These are phyloP conservation scores for Hippophae tibetana DNA, from an alignment of 306 rosid species.

Conservation along the genomic window DNA sequence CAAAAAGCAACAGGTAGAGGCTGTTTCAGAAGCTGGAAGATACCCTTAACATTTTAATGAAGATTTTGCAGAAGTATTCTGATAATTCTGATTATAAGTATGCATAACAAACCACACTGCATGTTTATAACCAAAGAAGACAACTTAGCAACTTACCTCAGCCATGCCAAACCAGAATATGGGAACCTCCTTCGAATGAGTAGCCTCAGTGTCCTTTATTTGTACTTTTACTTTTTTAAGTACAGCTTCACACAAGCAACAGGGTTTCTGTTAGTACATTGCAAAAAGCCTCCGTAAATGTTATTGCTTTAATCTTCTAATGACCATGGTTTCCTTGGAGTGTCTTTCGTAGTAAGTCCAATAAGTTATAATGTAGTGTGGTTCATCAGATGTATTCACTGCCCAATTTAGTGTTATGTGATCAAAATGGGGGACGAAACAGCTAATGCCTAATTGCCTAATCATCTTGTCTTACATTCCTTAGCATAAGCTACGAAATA, in stretches of 20 bases:
- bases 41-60: too few species aligned
- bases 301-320: background rate
- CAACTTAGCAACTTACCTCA: conserved; percentile 47
- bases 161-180: conserved; percentile 82
- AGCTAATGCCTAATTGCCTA: too few species aligned
- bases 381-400: too few species aligned
- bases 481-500: too few species aligned
- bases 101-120: background rate
- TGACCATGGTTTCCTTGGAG: background rate
- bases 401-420: too few species aligned
- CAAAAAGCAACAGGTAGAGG: too few species aligned
- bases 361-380: too few species aligned
- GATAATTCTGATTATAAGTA: background rate
- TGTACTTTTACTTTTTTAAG: conserved; percentile 47
- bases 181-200: conserved; percentile 66
- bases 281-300: background rate
- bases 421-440: too few species aligned
- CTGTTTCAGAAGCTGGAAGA: too few species aligned
- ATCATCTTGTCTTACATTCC: too few species aligned
- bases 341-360: too few species aligned
- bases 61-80: too few species aligned
- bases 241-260: conserved; percentile 39
- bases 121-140: background rate
- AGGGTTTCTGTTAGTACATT: background rate
- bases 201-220: conserved; percentile 56